A percentile compares a stretch with the other conserved stretches of the same genome.
Conservation (phyloP, 805 yeast species). For the Cyberlindnera meyerae region DNA sequence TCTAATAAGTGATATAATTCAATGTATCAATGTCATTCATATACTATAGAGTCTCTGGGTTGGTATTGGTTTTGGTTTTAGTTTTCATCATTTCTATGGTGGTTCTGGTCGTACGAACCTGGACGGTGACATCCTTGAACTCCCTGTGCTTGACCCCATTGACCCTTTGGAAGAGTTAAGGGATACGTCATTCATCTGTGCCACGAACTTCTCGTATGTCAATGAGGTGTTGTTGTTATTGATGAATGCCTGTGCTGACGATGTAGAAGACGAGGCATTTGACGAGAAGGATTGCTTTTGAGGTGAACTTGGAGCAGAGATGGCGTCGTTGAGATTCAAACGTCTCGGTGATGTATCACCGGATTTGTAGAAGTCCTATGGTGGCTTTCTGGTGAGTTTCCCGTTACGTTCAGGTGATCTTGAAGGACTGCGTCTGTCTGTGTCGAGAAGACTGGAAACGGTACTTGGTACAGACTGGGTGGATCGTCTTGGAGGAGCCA, state of each 20-base stretch:
- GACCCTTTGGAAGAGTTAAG: conserved; percentile 4
- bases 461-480: conserved; percentile 17
- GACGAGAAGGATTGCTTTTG: too few species aligned
- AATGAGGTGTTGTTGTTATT: conserved; percentile 43
- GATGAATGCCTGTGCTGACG: too few species aligned
- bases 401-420: conserved; percentile 3
- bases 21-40: neutral
- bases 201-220: conserved; percentile 33
- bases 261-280: too few species aligned
- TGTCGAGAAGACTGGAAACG: too few species aligned
- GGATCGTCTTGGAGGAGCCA: conserved; percentile 9
- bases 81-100: conserved; percentile 3
- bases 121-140: conserved; percentile 18
- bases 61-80: too few species aligned
- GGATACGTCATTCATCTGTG: conserved; percentile 7
- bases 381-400: conserved; percentile 22
- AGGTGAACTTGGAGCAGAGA: too few species aligned
- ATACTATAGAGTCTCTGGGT: neutral
- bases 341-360: conserved; percentile 16
- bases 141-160: conserved; percentile 9
- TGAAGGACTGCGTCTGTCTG: too few species aligned
- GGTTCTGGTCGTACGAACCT: conserved; percentile 22
- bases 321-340: conserved; percentile 19
- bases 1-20: conserved; percentile 26
- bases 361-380: conserved; percentile 13